Percentiles rank a stretch among this genome's conserved stretches.
Conservation (phyloP, 1,284 basidiomycete genomes). For the Mixia osmundae region DNA sequence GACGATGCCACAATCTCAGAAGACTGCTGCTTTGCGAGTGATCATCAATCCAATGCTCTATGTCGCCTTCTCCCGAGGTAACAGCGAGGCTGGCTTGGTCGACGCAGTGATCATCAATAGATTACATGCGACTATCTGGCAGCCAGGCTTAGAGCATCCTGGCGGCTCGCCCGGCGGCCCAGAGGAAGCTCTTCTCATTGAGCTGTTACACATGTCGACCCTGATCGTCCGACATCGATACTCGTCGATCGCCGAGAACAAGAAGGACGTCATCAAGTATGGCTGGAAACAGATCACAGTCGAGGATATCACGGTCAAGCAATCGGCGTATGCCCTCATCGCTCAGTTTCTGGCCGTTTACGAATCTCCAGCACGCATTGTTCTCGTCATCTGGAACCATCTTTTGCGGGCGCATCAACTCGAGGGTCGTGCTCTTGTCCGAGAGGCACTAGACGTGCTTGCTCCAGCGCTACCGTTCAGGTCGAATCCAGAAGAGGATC, state of each 20-base stretch:
- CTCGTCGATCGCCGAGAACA: constrained; percentile 46
- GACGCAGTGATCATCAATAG: constrained; percentile 43
- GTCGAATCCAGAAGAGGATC: too few relatives aligned
- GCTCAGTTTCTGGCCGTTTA: constrained; percentile 86
- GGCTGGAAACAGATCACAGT: constrained; percentile 73
- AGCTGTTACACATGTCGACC: constrained; percentile 74
- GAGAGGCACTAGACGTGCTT: constrained; percentile 75
- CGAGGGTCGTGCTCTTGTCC: constrained; percentile 48
- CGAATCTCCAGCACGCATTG: constrained; percentile 78
- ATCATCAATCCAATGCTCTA: constrained; percentile 74
- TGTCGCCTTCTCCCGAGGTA: constrained; percentile 38
- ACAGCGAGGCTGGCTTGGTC: constrained; percentile 31
- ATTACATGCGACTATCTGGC: constrained; percentile 57
- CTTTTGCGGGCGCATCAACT: constrained; percentile 63
- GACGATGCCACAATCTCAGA: constrained; percentile 43
- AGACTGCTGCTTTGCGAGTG: constrained; percentile 63
- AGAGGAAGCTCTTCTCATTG: constrained; percentile 67
- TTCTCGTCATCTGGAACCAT: constrained; percentile 79
- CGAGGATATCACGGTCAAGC: constrained; percentile 79
- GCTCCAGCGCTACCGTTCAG: constrained; percentile 50
- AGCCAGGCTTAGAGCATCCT: constrained; percentile 29
- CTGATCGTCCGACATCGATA: constrained; percentile 68
- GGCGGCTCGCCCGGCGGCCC: constrained; percentile 29
- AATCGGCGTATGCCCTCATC: constrained; percentile 75
- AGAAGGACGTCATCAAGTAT: constrained; percentile 87